Percentiles rank a stretch among this genome's conserved stretches.
Conservation (phyloP, 164 flowering plant species). For the grape (Vitis vinifera) region DNA sequence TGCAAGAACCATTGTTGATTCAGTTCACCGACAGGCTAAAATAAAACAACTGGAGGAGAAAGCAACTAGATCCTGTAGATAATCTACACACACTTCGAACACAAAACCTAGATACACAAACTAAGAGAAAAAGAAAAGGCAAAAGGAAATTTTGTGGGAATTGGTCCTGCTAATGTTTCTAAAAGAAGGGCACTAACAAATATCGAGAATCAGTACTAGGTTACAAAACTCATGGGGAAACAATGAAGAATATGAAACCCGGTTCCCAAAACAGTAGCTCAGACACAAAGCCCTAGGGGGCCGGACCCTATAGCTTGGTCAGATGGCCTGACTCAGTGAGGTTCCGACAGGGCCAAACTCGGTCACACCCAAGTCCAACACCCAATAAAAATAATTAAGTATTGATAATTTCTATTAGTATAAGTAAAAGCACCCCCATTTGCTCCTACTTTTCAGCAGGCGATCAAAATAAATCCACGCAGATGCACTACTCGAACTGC, state of each 20-base stretch:
- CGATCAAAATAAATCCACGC: not conserved
- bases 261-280: not conserved
- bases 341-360: not conserved
- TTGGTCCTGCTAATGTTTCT: too few relatives aligned
- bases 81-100: too few relatives aligned
- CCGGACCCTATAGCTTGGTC: not conserved
- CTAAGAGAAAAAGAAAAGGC: too few relatives aligned
- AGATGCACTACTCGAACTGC: not conserved
- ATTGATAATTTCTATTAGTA: not conserved
- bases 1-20: too few relatives aligned
- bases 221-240: not conserved
- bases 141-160: too few relatives aligned
- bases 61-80: too few relatives aligned
- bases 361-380: not conserved
- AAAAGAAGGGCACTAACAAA: not conserved
- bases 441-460: not conserved
- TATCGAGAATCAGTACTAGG: slow-evolving; percentile 1
- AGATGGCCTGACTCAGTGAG: not conserved
- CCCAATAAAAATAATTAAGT: not conserved
- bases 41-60: too few relatives aligned
- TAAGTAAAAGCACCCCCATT: not conserved
- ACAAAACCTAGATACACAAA: too few relatives aligned
- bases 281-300: slow-evolving; percentile 14
- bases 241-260: too few relatives aligned
- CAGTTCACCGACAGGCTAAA: too few relatives aligned